Evolutionary conservation across 805 yeast genomes (phyloP).

Genomic region (Kazachstania bromeliacearum): DNA sequence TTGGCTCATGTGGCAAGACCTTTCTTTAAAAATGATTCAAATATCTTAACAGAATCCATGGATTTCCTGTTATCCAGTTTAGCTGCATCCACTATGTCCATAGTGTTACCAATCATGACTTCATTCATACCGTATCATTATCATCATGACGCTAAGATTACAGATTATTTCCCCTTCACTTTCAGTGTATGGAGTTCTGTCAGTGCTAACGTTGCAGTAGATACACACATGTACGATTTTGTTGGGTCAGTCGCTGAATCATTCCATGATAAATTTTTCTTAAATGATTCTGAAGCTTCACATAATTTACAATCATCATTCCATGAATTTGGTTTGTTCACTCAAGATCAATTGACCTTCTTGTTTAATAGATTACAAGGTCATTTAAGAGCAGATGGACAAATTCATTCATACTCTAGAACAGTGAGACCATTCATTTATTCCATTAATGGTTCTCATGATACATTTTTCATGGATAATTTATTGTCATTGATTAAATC

Average conservation of each 20-base stretch:
- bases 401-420: constrained; percentile 35
- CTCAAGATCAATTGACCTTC: constrained; percentile 50
- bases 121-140: constrained; percentile 42
- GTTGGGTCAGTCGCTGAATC: constrained; percentile 51
- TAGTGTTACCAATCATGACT: constrained; percentile 45
- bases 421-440: constrained; percentile 43
- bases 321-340: constrained; percentile 53
- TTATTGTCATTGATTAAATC: constrained; percentile 52
- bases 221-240: constrained; percentile 54
- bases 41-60: constrained; percentile 38
- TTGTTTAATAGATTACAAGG: constrained; percentile 48
- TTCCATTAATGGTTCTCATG: constrained; percentile 46
- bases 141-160: constrained; percentile 28
- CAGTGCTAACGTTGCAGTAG: constrained; percentile 41
- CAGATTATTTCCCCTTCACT: constrained; percentile 49
- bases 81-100: constrained; percentile 43
- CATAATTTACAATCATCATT: constrained; percentile 13
- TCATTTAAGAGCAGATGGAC: constrained; percentile 32
- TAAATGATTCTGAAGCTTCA: constrained; percentile 14
- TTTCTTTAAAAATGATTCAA: constrained; percentile 39
- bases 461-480: constrained; percentile 40
- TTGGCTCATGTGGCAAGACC: constrained; percentile 46
- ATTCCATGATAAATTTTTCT: constrained; percentile 28
- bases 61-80: constrained; percentile 42
- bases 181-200: constrained; percentile 65